A percentile compares a stretch with the other conserved stretches of the same genome.
These are phyloP conservation scores for Cyclotella cryptica DNA, from an alignment of 108 stramenopile species.

Conservation along the genomic window DNA sequence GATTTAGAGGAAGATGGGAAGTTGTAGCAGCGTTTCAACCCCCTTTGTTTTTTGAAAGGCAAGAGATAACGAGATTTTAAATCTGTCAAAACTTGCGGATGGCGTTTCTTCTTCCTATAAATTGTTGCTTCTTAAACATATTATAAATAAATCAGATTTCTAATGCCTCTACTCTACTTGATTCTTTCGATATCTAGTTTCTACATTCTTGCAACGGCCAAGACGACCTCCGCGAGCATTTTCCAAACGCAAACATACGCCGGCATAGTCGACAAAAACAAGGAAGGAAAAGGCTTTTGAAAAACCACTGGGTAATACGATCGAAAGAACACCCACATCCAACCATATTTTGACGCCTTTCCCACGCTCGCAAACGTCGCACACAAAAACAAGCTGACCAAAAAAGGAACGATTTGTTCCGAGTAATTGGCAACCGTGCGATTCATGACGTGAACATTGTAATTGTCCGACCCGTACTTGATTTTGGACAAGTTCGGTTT, in stretches of 20 bases:
- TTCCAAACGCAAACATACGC: slow-evolving; percentile 26
- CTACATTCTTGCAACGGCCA: neutral
- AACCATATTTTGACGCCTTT: slow-evolving; percentile 11
- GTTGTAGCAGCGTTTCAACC: slow-evolving; percentile 12
- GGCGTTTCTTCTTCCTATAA: too few species aligned
- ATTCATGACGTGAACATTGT: slow-evolving; percentile 17
- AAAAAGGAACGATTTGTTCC: slow-evolving; percentile 22
- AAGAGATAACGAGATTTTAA: neutral
- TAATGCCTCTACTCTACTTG: neutral
- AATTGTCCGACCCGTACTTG: slow-evolving; percentile 28
- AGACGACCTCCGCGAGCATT: slow-evolving; percentile 15
- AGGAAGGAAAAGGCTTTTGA: neutral
- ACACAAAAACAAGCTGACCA: slow-evolving; percentile 18
- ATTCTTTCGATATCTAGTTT: neutral
- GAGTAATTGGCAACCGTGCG: slow-evolving; percentile 24
- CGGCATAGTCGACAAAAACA: slow-evolving; percentile 32
- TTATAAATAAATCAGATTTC: neutral
- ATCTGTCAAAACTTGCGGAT: too few species aligned
- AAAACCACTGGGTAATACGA: slow-evolving; percentile 15
- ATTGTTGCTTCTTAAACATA: too few species aligned
- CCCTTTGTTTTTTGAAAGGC: neutral
- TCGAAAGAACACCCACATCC: slow-evolving; percentile 28
- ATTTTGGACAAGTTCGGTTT: neutral
- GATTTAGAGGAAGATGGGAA: slow-evolving; percentile 62
- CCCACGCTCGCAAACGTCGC: slow-evolving; percentile 22